Evolutionary conservation across 257 asterid species (phyloP).

Genomic region (Petrea volubilis): DNA sequence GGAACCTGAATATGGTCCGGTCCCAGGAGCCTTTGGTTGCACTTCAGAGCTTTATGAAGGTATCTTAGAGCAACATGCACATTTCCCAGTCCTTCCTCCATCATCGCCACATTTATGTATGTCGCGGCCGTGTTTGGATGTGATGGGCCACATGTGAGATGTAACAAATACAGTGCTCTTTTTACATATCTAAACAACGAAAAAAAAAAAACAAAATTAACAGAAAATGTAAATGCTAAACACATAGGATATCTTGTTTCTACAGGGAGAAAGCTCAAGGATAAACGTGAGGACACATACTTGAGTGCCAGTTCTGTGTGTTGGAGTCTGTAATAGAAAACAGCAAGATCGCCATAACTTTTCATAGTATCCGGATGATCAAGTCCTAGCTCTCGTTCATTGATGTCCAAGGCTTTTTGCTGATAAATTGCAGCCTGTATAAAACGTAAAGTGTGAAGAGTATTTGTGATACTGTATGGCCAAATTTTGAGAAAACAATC

Average conservation of each 20-base stretch:
- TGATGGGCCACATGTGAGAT: constrained; percentile 93
- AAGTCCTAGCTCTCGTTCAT: constrained; percentile 88
- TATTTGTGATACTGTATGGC: no score
- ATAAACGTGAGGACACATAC: constrained; percentile 40
- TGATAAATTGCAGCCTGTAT: constrained; percentile 91
- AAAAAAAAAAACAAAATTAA: constrained; percentile 10
- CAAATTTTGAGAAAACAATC: no score
- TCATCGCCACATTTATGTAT: constrained; percentile 94
- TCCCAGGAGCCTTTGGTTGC: constrained; percentile 95
- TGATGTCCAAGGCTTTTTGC: constrained; percentile 93
- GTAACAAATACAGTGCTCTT: constrained; percentile 81
- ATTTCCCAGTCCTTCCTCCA: constrained; percentile 96
- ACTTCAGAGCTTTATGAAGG: constrained; percentile 95
- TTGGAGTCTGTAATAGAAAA: constrained; percentile 90
- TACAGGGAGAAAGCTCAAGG: constrained; percentile 10
- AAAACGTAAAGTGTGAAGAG: constrained; percentile 27
- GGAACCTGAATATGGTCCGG: constrained; percentile 94
- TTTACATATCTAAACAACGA: constrained; percentile 68
- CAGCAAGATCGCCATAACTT: constrained; percentile 97
- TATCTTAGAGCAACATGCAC: constrained; percentile 93
- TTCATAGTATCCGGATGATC: constrained; percentile 98
- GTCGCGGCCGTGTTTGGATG: constrained; percentile 99
- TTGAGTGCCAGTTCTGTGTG: constrained; percentile 94
- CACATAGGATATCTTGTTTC: background rate
- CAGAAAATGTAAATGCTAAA: no score